These are phyloP conservation scores for Solanum verrucosum DNA, from an alignment of 257 asterid genomes.

Conservation along the genomic window DNA sequence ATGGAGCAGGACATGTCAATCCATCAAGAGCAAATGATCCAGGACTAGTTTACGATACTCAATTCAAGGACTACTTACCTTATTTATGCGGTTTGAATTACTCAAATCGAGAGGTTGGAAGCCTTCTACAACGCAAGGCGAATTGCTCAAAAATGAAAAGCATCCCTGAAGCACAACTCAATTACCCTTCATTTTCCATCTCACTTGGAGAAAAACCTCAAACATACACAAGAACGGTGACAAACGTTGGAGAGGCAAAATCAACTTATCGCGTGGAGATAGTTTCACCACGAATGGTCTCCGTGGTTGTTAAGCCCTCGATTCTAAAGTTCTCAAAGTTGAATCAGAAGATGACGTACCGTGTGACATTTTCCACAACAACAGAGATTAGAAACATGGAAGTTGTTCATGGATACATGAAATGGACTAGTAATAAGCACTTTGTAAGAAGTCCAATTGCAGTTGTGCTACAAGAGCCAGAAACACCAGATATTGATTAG, in stretches of 20 bases:
- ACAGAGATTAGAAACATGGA: not conserved
- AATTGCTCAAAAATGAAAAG: conserved; percentile 1
- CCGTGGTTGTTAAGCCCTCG: conserved; percentile 3
- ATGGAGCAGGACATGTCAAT: conserved; percentile 29
- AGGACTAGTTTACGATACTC: conserved; percentile 25
- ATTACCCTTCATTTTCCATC: conserved; percentile 32
- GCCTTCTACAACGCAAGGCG: not conserved
- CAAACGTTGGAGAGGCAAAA: conserved; percentile 25
- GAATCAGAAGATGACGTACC: conserved; percentile 4
- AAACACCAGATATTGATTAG: not conserved
- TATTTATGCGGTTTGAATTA: conserved; percentile 18
- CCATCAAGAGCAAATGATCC: conserved; percentile 26
- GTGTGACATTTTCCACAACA: conserved; percentile 7
- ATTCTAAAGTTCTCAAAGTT: conserved; percentile 3
- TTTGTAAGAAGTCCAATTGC: conserved; percentile 19
- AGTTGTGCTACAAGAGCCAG: not conserved
- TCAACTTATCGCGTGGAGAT: conserved; percentile 8
- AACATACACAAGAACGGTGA: conserved; percentile 26
- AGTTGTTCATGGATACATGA: conserved; percentile 16
- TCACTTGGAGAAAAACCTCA: not conserved
- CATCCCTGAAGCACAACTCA: conserved; percentile 16
- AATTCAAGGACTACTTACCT: conserved; percentile 10
- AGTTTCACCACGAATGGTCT: conserved; percentile 6
- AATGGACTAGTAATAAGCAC: conserved; percentile 15
- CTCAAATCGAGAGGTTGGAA: not conserved